Evolutionary conservation across 495 filamentous ascomycete genomes (phyloP).

Genomic region (Penicillium mononematosum): DNA sequence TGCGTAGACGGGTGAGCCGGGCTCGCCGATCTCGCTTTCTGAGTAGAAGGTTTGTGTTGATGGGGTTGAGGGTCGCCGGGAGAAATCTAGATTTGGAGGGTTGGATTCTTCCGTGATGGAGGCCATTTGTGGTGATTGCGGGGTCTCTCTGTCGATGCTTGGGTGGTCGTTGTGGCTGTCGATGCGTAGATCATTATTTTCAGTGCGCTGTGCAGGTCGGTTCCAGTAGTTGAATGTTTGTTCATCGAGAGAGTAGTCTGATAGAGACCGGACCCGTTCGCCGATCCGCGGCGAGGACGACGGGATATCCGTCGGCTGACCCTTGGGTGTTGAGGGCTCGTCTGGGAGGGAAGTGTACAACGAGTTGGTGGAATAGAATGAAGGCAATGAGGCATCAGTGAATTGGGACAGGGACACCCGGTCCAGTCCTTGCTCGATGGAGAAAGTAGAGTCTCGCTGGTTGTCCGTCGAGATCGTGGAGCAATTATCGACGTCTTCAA

Average conservation of each 20-base stretch:
- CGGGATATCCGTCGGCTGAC: slow-evolving; percentile 19
- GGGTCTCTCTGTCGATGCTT: slow-evolving; percentile 15
- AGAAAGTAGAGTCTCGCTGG: slow-evolving; percentile 29
- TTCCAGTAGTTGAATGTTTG: slow-evolving; percentile 20
- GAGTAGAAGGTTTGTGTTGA: slow-evolving; percentile 27
- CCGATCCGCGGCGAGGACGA: slow-evolving; percentile 25
- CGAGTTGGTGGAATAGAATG: slow-evolving; percentile 27
- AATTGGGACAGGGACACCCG: slow-evolving; percentile 29
- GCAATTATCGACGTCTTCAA: slow-evolving; percentile 40
- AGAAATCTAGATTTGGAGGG: slow-evolving; percentile 14
- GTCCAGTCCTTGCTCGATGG: slow-evolving; percentile 24
- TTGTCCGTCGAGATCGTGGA: slow-evolving; percentile 25
- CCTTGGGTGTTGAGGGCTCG: slow-evolving; percentile 20
- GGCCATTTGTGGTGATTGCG: slow-evolving; percentile 24
- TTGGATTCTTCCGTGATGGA: slow-evolving; percentile 26
- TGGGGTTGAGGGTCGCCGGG: slow-evolving; percentile 20
- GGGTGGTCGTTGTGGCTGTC: slow-evolving; percentile 13
- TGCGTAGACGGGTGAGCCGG: slow-evolving; percentile 36
- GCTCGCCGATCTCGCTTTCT: slow-evolving; percentile 39
- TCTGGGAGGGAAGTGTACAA: slow-evolving; percentile 18
- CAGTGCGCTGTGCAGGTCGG: slow-evolving; percentile 8
- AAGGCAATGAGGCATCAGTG: slow-evolving; percentile 32
- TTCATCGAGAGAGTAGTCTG: slow-evolving; percentile 24
- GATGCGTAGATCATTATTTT: slow-evolving; percentile 8
- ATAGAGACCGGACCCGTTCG: slow-evolving; percentile 26